These are phyloP conservation scores for Cyberlindnera maritima DNA, from an alignment of 805 yeast species.

Conservation along the genomic window DNA sequence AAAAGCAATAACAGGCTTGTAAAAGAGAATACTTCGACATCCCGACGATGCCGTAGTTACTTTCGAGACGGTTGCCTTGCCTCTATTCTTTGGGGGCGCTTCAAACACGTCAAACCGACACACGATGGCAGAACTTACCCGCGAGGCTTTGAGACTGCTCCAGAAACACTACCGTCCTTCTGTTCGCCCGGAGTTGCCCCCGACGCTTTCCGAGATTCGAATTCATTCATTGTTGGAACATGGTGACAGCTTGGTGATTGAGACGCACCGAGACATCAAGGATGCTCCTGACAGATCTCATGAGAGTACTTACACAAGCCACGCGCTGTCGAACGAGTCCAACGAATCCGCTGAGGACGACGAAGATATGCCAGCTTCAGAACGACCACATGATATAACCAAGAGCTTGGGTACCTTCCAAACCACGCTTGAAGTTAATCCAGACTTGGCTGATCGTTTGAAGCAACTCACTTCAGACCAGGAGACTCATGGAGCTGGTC, in stretches of 20 bases:
- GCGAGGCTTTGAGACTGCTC: constrained; percentile 1
- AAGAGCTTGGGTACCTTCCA: too few relatives aligned
- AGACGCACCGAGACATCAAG: background rate
- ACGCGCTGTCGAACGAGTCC: background rate
- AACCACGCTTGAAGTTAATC: too few relatives aligned
- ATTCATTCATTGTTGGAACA: constrained; percentile 2
- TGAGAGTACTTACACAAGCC: background rate
- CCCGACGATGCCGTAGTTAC: too few relatives aligned
- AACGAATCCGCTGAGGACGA: too few relatives aligned
- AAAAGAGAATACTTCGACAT: too few relatives aligned
- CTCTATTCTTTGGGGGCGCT: too few relatives aligned
- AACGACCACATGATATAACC: too few relatives aligned
- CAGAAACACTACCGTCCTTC: constrained; percentile 2
- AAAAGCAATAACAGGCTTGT: too few relatives aligned
- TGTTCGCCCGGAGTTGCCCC: background rate
- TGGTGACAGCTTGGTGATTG: background rate
- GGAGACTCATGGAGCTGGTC: background rate
- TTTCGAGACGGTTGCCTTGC: too few relatives aligned
- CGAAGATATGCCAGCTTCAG: too few relatives aligned
- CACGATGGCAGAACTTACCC: background rate
- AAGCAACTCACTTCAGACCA: background rate
- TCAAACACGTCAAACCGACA: too few relatives aligned
- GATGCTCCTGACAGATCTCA: background rate
- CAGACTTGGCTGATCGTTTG: background rate
- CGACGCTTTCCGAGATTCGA: constrained; percentile 2